Evolutionary conservation across 345 rosid genomes (phyloP).

Genomic region (Noccaea caerulescens): DNA sequence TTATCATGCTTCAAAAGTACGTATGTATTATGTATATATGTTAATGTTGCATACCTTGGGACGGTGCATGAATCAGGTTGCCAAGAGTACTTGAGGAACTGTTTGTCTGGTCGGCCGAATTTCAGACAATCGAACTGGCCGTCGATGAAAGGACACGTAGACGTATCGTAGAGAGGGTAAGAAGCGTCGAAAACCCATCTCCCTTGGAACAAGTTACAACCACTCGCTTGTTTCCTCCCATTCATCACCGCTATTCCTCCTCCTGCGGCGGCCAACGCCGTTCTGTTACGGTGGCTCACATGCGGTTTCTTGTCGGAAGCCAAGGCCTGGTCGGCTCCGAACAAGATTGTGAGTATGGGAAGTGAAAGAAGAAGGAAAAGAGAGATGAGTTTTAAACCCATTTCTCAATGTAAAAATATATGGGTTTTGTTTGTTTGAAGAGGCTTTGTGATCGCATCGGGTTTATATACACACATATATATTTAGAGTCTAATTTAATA

Average conservation of each 20-base stretch:
- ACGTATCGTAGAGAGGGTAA: conserved; percentile 64
- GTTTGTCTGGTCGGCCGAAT: conserved; percentile 75
- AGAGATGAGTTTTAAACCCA: conserved; percentile 46
- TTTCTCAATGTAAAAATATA: conserved; percentile 18
- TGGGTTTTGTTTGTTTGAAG: background rate
- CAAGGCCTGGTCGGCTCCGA: conserved; percentile 5
- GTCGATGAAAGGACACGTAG: conserved; percentile 77
- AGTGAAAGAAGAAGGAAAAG: conserved; percentile 30
- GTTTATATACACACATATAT: conserved; percentile 32
- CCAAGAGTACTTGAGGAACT: conserved; percentile 85
- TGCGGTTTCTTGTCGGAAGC: conserved; percentile 30
- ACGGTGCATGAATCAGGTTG: conserved; percentile 67
- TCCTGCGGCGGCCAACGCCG: conserved; percentile 37
- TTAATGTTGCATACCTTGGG: conserved; percentile 59
- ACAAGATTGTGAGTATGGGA: conserved; percentile 36
- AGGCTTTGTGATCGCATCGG: conserved; percentile 20
- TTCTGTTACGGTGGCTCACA: conserved; percentile 25
- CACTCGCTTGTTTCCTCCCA: conserved; percentile 56
- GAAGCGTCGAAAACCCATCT: conserved; percentile 68
- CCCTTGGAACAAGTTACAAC: conserved; percentile 82
- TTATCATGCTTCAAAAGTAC: background rate
- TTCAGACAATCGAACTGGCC: conserved; percentile 74
- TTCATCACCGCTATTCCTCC: conserved; percentile 38
- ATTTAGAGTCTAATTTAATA: background rate
- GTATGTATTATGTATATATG: background rate